phyloP scores from a whole-genome alignment of 2,329 filamentous ascomycete species.

The Tolypocladium paradoxum region DNA sequence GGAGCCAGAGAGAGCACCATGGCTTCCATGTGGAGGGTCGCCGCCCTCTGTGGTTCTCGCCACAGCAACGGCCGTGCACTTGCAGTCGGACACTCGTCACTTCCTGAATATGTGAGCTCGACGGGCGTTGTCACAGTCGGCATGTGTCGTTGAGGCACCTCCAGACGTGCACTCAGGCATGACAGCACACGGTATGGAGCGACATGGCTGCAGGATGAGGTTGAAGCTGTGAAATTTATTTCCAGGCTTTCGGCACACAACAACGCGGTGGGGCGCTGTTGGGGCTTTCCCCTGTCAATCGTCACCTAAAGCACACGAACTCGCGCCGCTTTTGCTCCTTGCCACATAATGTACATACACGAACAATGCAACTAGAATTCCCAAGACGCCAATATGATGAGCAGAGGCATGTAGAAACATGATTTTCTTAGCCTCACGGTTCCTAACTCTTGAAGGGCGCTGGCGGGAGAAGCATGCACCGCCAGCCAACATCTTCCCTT shows the following conservation, averaged over 20 bases:
- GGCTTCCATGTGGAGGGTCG: neutral
- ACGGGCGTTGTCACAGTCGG: neutral
- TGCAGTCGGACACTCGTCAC: neutral
- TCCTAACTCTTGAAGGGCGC: no score
- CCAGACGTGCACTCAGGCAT: neutral
- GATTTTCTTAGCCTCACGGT: neutral
- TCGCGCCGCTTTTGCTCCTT: neutral
- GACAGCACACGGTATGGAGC: neutral
- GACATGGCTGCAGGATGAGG: neutral
- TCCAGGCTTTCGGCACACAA: neutral
- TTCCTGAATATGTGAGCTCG: neutral
- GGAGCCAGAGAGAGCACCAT: neutral
- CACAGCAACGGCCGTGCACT: neutral
- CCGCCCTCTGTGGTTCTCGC: neutral
- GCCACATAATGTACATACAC: neutral
- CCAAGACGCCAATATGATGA: neutral
- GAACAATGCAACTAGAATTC: neutral
- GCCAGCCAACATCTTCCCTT: no score
- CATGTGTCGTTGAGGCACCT: neutral
- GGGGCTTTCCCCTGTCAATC: neutral
- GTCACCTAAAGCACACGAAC: neutral
- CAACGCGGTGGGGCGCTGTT: neutral
- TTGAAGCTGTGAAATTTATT: neutral
- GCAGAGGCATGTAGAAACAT: no score
- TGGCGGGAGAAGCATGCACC: no score